Percentiles rank a stretch among this genome's conserved stretches.
Conservation (phyloP, 139 green algal genomes). For the Trebouxia sp. region DNA sequence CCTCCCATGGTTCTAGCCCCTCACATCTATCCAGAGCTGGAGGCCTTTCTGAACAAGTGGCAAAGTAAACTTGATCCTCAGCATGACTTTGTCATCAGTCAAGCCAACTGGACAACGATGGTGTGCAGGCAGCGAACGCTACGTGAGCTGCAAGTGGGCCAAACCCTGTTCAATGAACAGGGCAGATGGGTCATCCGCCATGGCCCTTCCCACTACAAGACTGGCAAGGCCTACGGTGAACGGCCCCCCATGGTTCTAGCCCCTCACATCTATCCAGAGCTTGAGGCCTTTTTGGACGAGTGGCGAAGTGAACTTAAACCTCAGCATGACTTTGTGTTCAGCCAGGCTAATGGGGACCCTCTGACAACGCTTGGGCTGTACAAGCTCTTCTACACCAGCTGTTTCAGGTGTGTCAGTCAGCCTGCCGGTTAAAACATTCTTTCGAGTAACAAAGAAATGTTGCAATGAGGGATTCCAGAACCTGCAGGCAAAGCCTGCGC, state of each 20-base stretch:
- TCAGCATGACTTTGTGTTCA: slow-evolving; percentile 49
- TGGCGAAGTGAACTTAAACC: slow-evolving; percentile 46
- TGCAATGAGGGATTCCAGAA: no score
- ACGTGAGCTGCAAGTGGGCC: slow-evolving; percentile 68
- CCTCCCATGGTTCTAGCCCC: slow-evolving; percentile 57
- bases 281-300: slow-evolving; percentile 50
- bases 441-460: no score
- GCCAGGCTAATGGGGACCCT: slow-evolving; percentile 43
- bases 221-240: slow-evolving; percentile 64
- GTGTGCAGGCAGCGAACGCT: slow-evolving; percentile 75
- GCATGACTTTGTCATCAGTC: slow-evolving; percentile 48
- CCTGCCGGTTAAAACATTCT: no score
- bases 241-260: slow-evolving; percentile 61
- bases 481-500: no score
- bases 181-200: slow-evolving; percentile 63
- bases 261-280: slow-evolving; percentile 58
- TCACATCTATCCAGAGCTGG: slow-evolving; percentile 56
- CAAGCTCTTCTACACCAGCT: slow-evolving; percentile 48
- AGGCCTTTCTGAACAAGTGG: slow-evolving; percentile 54
- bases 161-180: slow-evolving; percentile 56
- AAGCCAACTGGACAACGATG: no score
- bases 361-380: slow-evolving; percentile 50
- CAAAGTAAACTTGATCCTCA: slow-evolving; percentile 34
- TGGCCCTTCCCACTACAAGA: slow-evolving; percentile 71
- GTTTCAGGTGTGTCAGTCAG: no score